Conservation (phyloP, 192 early-diverging fungal genomes). For the Obelidium mucronatum region DNA sequence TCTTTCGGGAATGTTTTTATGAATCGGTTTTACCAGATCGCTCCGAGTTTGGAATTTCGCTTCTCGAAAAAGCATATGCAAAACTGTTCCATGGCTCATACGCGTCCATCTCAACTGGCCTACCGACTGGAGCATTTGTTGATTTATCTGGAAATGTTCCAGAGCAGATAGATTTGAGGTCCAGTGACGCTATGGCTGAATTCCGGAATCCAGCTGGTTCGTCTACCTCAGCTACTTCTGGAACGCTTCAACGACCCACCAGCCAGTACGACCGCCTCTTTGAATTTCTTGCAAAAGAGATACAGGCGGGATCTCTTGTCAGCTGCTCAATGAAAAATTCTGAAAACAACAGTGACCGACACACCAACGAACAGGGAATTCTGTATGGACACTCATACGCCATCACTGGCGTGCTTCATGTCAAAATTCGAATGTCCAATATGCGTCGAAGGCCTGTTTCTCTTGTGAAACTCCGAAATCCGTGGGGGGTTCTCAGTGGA, state of each 20-base stretch:
- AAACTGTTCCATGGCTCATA: slow-evolving; percentile 54
- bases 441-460: slow-evolving; percentile 35
- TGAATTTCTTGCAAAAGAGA: slow-evolving; percentile 31
- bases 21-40: slow-evolving; percentile 36
- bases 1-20: neutral
- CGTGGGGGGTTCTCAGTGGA: slow-evolving; percentile 28
- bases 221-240: neutral
- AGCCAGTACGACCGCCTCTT: slow-evolving; percentile 28
- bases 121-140: slow-evolving; percentile 22
- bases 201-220: neutral
- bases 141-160: slow-evolving; percentile 45
- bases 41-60: slow-evolving; percentile 55
- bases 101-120: slow-evolving; percentile 39
- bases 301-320: slow-evolving; percentile 39
- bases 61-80: slow-evolving; percentile 62
- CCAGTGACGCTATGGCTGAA: slow-evolving; percentile 32
- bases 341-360: neutral
- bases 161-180: slow-evolving; percentile 44
- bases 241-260: neutral
- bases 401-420: slow-evolving; percentile 38
- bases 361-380: slow-evolving; percentile 18
- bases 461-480: slow-evolving; percentile 52
- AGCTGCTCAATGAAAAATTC: slow-evolving; percentile 50
- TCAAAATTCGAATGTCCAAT: slow-evolving; percentile 39
- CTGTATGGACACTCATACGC: slow-evolving; percentile 49